Evolutionary conservation across 768 basidiomycete species (phyloP).

Genomic region (Naganishia vaughanmartiniae): DNA sequence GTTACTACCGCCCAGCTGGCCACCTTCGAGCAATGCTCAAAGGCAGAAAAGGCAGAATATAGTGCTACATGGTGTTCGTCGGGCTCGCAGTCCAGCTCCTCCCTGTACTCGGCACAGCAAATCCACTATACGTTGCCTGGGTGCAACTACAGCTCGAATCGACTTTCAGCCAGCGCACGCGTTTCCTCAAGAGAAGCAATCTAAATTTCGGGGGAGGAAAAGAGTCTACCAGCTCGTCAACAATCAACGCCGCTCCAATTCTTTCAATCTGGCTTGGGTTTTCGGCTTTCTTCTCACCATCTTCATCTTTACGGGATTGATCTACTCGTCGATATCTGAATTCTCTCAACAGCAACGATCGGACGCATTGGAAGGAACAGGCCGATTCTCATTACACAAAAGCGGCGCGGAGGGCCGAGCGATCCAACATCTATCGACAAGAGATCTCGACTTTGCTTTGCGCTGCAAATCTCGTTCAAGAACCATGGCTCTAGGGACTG

Average conservation of each 20-base stretch:
- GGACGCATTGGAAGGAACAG: not conserved
- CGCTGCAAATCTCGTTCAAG: not conserved
- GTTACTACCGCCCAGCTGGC: constrained; percentile 8
- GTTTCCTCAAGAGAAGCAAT: not conserved
- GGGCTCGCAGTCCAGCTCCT: too few species aligned
- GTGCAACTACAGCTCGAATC: not conserved
- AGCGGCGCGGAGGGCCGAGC: not conserved
- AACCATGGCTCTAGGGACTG: too few species aligned
- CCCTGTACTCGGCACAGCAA: too few species aligned
- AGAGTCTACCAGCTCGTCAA: not conserved
- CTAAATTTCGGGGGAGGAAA: not conserved
- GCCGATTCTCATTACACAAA: too few species aligned
- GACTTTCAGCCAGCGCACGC: not conserved
- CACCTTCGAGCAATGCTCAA: not conserved
- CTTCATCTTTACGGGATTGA: not conserved
- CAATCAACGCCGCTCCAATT: not conserved
- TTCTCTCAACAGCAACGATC: not conserved
- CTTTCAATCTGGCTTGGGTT: constrained; percentile 8
- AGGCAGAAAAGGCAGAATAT: too few species aligned
- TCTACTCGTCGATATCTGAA: not conserved
- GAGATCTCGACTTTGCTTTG: not conserved
- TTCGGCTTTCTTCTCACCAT: constrained; percentile 9
- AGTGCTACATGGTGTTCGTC: too few species aligned
- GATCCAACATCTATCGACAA: not conserved
- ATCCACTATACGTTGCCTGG: not conserved